These are phyloP conservation scores for Magnaporthiopsis rhizophila DNA, from an alignment of 2,329 filamentous ascomycete genomes.

Conservation along the genomic window DNA sequence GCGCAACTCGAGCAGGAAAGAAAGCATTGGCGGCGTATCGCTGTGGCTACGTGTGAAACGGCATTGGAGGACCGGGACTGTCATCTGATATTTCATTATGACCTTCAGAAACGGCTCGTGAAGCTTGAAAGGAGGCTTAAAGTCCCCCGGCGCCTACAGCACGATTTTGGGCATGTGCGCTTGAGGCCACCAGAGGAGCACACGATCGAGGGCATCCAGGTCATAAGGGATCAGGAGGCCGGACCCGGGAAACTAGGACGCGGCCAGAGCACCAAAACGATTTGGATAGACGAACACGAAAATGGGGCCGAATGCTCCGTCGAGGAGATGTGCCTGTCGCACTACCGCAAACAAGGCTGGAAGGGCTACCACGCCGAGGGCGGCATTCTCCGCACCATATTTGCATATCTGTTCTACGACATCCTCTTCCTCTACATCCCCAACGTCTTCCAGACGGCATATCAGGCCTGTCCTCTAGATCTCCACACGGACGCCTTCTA, in stretches of 20 bases:
- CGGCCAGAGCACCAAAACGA: slow-evolving; percentile 58
- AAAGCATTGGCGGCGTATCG: slow-evolving; percentile 73
- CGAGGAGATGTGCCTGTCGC: slow-evolving; percentile 86
- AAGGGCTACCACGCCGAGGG: slow-evolving; percentile 94
- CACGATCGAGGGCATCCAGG: slow-evolving; percentile 66
- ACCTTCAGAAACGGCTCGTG: slow-evolving; percentile 84
- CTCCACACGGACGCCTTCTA: slow-evolving; percentile 92
- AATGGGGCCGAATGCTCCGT: slow-evolving; percentile 71
- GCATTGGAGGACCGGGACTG: slow-evolving; percentile 83
- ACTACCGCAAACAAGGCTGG: slow-evolving; percentile 78
- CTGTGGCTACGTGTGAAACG: slow-evolving; percentile 72
- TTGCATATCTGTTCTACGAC: slow-evolving; percentile 87
- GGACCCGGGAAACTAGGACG: slow-evolving; percentile 23
- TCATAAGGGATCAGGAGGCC: slow-evolving; percentile 51
- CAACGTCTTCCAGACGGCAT: slow-evolving; percentile 94
- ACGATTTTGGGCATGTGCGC: slow-evolving; percentile 83
- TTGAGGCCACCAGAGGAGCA: slow-evolving; percentile 70
- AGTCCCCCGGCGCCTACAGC: slow-evolving; percentile 76
- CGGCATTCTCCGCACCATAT: slow-evolving; percentile 83
- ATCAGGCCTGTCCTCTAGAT: slow-evolving; percentile 89
- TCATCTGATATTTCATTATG: slow-evolving; percentile 88
- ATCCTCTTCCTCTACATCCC: slow-evolving; percentile 88
- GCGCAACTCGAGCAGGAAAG: slow-evolving; percentile 48
- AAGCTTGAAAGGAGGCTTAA: slow-evolving; percentile 84
- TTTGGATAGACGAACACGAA: slow-evolving; percentile 75